Percentiles rank a stretch among this genome's conserved stretches.
phyloP scores from a whole-genome alignment of 2,329 filamentous ascomycete genomes.

The Paraphoma sp. region DNA sequence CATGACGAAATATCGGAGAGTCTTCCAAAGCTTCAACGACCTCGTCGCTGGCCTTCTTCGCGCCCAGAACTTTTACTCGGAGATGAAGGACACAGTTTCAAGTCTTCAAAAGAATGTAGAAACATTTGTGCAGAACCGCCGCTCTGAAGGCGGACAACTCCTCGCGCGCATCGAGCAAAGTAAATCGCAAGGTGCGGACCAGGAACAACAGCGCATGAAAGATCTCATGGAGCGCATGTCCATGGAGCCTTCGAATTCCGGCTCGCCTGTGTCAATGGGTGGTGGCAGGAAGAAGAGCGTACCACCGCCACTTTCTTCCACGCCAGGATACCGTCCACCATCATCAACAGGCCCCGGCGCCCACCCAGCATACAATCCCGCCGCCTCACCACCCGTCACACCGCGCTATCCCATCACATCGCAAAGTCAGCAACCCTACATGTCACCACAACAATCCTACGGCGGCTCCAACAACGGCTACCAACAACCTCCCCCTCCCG shows the following conservation, averaged over 20 bases:
- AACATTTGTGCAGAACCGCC: constrained; percentile 92
- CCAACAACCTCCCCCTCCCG: constrained; percentile 35
- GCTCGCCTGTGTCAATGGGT: constrained; percentile 41
- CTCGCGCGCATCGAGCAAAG: constrained; percentile 86
- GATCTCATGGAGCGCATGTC: constrained; percentile 96
- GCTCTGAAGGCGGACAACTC: constrained; percentile 88
- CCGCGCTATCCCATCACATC: constrained; percentile 52
- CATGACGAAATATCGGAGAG: constrained; percentile 85
- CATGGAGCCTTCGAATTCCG: constrained; percentile 63
- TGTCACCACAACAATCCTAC: constrained; percentile 40
- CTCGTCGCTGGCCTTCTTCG: constrained; percentile 84
- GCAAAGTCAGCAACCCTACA: constrained; percentile 37
- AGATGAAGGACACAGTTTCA: constrained; percentile 94
- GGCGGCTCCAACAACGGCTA: constrained; percentile 34
- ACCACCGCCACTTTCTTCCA: constrained; percentile 49
- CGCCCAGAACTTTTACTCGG: constrained; percentile 90
- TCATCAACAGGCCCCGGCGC: constrained; percentile 35
- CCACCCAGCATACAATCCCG: constrained; percentile 59
- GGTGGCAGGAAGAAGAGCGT: constrained; percentile 43
- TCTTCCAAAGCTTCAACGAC: constrained; percentile 92
- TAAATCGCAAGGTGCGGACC: constrained; percentile 74
- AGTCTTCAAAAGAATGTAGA: constrained; percentile 96
- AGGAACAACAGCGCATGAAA: constrained; percentile 83
- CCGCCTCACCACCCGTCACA: constrained; percentile 55
- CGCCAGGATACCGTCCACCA: constrained; percentile 34